Conservation (phyloP, 192 early-diverging fungal species). For the Umbelopsis isabellina region DNA sequence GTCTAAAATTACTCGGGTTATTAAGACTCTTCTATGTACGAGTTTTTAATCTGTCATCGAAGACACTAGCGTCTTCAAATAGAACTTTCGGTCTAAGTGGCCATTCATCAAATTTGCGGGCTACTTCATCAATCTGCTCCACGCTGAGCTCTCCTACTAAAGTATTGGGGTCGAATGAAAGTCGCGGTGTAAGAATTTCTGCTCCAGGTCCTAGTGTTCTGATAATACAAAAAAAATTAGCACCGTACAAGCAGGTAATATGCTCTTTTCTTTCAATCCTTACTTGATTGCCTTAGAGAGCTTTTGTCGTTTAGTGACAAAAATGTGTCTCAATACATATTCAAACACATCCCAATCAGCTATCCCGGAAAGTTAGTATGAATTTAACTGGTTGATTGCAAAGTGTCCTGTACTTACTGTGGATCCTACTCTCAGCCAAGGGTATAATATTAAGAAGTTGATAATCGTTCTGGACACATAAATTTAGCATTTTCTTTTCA, state of each 20-base stretch:
- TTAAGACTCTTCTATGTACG: not conserved
- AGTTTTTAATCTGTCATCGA: conserved; percentile 30
- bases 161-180: conserved; percentile 48
- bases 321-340: conserved; percentile 43
- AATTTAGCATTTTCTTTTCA: not conserved
- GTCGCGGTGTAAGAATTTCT: conserved; percentile 49
- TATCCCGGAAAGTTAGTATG: conserved; percentile 1
- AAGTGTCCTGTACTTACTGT: conserved; percentile 17
- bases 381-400: not conserved
- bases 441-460: conserved; percentile 39
- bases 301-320: conserved; percentile 37
- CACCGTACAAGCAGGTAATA: too few species aligned
- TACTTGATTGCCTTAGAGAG: conserved; percentile 41
- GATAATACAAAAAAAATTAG: not conserved
- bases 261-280: not conserved
- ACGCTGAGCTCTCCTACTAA: conserved; percentile 46
- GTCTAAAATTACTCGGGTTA: not conserved
- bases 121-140: conserved; percentile 52
- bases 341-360: conserved; percentile 48
- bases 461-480: conserved; percentile 23
- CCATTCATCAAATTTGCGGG: conserved; percentile 58
- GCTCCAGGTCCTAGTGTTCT: conserved; percentile 58
- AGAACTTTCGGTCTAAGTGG: conserved; percentile 50
- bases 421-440: conserved; percentile 22
- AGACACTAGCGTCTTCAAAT: conserved; percentile 44